Base-by-base conservation (phyloP, 768 basidiomycete genomes). In the Agaricus bisporus region DNA sequence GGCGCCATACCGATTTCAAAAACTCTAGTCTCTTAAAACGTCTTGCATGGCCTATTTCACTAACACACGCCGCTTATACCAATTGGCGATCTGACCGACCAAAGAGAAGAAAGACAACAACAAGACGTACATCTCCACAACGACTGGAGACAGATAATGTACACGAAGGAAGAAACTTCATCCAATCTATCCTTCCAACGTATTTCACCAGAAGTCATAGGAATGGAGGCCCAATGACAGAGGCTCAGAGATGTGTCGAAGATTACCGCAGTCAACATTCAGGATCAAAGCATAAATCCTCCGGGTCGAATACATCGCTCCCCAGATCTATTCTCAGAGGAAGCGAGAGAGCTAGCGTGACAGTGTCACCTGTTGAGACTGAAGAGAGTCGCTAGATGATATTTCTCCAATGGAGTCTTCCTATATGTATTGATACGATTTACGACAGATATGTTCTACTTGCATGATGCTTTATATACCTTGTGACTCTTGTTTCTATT, bases 11-110 rank as follows among this genome's bases (percentile, higher is more conserved):
- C 26, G 12, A 17, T 3, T 14, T 32, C 37, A 35, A 20, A 18
- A 43, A 41, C n/a, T 12, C 38, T 4, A 41, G 45, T 17, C 18
- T 54, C n/a, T 47, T 44, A 44, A 32, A 47, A 41, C 25, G 52
- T 11, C 44, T 54, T 11, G 10, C 25, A 25, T 54, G 52, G 52
- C 52, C 52, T 12, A 41, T 54, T 4, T 47, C 45, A 12, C 45
- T 54, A 18, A 41, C 37, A 32, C 37, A 54, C 5, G 15, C 6
- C 9, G 36, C 25, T 8, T 18, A 39, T 26, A 11, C 12, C 5
- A 39, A 47, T 1, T 47, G 52, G 52, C 26, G 32, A 18, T 22
- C 39, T 5, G 37, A n/a, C 14, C 26, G 26, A 20, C 14, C 4
- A 14, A 29, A 46, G 17, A 36, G 7, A 2, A 35, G 8, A 29